phyloP scores from a whole-genome alignment of 257 asterid genomes.

The Jaltomata sinuosa region DNA sequence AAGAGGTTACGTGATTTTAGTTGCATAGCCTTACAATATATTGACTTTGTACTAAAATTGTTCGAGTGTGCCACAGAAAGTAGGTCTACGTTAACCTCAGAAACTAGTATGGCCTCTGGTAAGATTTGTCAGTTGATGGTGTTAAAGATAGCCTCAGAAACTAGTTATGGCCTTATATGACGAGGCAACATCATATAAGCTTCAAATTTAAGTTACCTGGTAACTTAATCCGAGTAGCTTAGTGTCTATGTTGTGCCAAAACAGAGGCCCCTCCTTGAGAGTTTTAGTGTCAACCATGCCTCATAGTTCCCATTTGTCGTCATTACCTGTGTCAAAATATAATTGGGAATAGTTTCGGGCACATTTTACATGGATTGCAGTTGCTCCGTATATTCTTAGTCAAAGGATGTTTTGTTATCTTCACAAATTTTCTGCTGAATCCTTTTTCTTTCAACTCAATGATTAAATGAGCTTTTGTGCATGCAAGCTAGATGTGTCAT shows the following conservation, averaged over 20 bases:
- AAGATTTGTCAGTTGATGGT: background rate
- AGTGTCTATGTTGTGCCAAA: background rate
- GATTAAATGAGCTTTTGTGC: background rate
- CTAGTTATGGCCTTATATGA: too few relatives aligned
- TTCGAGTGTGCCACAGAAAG: background rate
- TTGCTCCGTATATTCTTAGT: background rate
- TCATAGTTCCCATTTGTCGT: background rate
- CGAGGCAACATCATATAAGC: background rate
- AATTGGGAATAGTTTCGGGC: background rate
- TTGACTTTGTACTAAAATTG: background rate
- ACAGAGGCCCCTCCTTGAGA: background rate
- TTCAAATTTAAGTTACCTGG: background rate
- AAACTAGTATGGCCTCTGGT: background rate
- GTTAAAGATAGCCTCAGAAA: background rate
- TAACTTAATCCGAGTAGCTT: background rate
- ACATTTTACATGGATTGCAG: background rate
- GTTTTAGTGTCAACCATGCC: background rate
- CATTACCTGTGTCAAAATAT: background rate
- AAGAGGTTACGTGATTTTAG: background rate
- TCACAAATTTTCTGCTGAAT: background rate
- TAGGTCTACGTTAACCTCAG: background rate
- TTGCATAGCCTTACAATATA: background rate
- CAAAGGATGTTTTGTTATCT: background rate
- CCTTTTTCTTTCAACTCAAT: background rate
- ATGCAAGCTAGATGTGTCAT: conserved; percentile 64